Base-by-base conservation (phyloP, 345 rosid species). In the Jatropha curcas region DNA sequence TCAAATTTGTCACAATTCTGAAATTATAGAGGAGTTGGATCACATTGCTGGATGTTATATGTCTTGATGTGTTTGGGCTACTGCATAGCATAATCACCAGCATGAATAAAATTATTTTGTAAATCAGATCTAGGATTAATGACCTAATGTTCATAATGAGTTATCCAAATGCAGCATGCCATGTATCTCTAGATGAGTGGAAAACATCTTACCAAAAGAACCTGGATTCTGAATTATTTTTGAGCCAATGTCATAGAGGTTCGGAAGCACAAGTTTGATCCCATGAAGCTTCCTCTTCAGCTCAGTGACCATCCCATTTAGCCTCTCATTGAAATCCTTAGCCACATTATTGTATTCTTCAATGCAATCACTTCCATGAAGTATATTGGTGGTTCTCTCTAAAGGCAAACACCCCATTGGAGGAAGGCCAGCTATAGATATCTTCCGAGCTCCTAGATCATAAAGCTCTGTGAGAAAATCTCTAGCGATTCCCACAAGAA, bases 201-300 rank as follows among this genome's bases (percentile, higher is more conserved):
- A 7, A 4, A 48, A 34, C 27, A 62, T 61, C 68, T 72, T 72
- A 62, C 75, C 68, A 2, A 33, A 61, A 17, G 51, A 63, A 62
- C 24, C 7, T 35, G 75, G 61, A 50, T 62, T 63, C 60, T 51
- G 50, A 25, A 90, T 77, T 48, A 88, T 76, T 34, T 67, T 31
- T 80, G 74, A 63, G 19, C 85, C 67, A 22, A 85, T 72, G 77
- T 80, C 79, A 34, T 88, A 86, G 8, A 82, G 82, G 74, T 84
- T 83, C 53, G 86, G 79, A 22, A 82, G 81, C 63, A 81, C 76
- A 39, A 88, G 59, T 70, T 68, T 76, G 27, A 85, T 68, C 33
- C 88, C 90, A 19, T 31, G 33, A 30, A 90, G 89, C 31, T 86
- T 82, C 70, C 53, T 60, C 63, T 65, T 79, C 67, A 86, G 27